Base-by-base conservation (phyloP, 2,329 filamentous ascomycete species). In the Pseudogymnoascus sp. region DNA sequence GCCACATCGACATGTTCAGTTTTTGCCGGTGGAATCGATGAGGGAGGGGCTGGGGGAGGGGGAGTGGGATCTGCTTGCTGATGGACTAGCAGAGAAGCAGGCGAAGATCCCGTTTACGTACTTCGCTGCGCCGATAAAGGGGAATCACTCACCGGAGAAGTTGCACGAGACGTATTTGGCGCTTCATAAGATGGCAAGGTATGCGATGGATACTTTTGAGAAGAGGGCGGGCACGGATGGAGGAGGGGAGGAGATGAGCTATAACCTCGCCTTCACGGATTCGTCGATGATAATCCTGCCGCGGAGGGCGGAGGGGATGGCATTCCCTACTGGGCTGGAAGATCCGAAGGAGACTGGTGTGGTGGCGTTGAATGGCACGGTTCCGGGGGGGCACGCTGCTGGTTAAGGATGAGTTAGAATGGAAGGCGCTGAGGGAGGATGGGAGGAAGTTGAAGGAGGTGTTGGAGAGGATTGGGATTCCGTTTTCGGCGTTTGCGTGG, bases 1-100 rank as follows among this genome's bases (percentile, higher is more conserved):
- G 71, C 82, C 88, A 11, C 88, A 91, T 70, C 75, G 88, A 3
- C 88, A 91, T 69, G 73, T 91, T 25, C 88, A 91, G 72, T 80
- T 91, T n/a, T 74, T 91, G 3, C 87, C 87, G 0, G 79, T 90
- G 0, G 79, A 82, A 6, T 75, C 79, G 16, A 90, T 91, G 87
- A 78, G 75, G 37, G 79, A 80, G 11, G 84, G 83, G 0, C 67
- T 86, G 5, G 73, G 71, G 0, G 59, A 64, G 4, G 64, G 68
- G 4, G 69, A 65, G n/a, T 88, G 85, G 85, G 66, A 67, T 8
- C 74, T 85, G 1, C 71, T 87, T 14, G 79, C 78, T 0, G 78
- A 82, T 35, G 65, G 63, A 12, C 66, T 82, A 2, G 35, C 65
- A 7, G 65, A 61, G 5, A 63, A 55, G 3, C 60, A 62, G 52